These are phyloP conservation scores for Phytophthora meadii DNA, from an alignment of 352 stramenopile genomes.

Conservation along the genomic window DNA sequence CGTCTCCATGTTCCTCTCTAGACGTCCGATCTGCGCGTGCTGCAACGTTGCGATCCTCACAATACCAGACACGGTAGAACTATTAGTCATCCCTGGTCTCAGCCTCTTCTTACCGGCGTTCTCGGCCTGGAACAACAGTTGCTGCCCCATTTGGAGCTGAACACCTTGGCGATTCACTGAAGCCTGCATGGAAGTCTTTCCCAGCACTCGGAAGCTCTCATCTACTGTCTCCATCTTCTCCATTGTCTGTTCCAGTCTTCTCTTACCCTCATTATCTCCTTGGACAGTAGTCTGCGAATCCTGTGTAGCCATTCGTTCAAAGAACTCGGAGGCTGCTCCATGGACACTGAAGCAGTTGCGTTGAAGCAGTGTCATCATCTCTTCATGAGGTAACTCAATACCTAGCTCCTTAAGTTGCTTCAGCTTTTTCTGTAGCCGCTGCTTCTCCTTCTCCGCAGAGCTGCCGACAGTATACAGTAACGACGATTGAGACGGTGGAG, in stretches of 20 bases:
- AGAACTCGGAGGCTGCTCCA: constrained; percentile 76
- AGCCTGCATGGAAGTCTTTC: constrained; percentile 50
- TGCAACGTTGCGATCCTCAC: constrained; percentile 63
- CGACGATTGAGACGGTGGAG: constrained; percentile 31
- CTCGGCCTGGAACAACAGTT: constrained; percentile 68
- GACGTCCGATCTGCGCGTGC: constrained; percentile 57
- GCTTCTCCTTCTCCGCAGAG: constrained; percentile 66
- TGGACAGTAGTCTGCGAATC: constrained; percentile 3
- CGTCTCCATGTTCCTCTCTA: constrained; percentile 69
- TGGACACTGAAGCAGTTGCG: constrained; percentile 81
- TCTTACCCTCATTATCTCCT: constrained; percentile 26
- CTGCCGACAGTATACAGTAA: constrained; percentile 67
- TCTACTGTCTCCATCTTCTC: constrained; percentile 21
- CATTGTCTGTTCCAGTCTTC: constrained; percentile 40
- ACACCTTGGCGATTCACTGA: constrained; percentile 58
- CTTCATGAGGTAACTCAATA: constrained; percentile 63
- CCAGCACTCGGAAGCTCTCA: constrained; percentile 49
- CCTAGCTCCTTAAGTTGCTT: constrained; percentile 79
- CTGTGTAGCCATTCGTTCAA: constrained; percentile 54
- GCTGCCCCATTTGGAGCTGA: constrained; percentile 46
- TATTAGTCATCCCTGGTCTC: constrained; percentile 29
- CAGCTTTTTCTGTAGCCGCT: constrained; percentile 70
- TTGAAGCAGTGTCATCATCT: constrained; percentile 64
- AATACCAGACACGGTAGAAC: constrained; percentile 39
- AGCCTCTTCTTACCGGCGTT: constrained; percentile 76